phyloP scores from a whole-genome alignment of 2,329 filamentous ascomycete genomes.

The Penicillium nordicum region DNA sequence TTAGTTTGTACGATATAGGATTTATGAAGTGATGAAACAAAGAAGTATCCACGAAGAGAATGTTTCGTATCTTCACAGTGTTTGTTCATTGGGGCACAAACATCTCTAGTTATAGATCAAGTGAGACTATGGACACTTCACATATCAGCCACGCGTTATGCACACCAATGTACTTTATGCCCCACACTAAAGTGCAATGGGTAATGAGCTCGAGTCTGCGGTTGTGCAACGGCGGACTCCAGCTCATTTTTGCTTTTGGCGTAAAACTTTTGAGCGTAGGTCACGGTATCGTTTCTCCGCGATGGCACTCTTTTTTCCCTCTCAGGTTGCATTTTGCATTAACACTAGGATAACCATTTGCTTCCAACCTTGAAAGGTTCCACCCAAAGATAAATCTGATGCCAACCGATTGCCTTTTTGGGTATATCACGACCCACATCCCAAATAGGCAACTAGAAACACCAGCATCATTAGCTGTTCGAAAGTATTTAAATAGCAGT shows the following conservation, averaged over 20 bases:
- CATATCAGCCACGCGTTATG: not conserved
- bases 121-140: too few relatives aligned
- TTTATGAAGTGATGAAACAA: slow-evolving; percentile 2
- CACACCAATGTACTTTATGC: not conserved
- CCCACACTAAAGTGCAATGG: not conserved
- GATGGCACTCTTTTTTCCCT: not conserved
- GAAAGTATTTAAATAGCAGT: not conserved
- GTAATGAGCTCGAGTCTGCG: not conserved
- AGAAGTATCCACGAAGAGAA: not conserved
- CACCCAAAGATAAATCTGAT: too few relatives aligned
- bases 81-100: not conserved
- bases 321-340: too few relatives aligned
- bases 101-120: not conserved
- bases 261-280: not conserved
- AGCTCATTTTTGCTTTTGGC: not conserved
- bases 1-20: not conserved
- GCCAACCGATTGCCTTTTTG: not conserved
- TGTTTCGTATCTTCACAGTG: too few relatives aligned
- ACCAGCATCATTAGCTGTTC: not conserved
- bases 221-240: not conserved
- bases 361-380: too few relatives aligned
- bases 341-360: too few relatives aligned
- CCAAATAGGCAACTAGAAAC: not conserved
- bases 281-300: not conserved
- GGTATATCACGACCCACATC: not conserved